Conservation (phyloP, 2,329 filamentous ascomycete genomes). For the Furcasterigmium sp. region DNA sequence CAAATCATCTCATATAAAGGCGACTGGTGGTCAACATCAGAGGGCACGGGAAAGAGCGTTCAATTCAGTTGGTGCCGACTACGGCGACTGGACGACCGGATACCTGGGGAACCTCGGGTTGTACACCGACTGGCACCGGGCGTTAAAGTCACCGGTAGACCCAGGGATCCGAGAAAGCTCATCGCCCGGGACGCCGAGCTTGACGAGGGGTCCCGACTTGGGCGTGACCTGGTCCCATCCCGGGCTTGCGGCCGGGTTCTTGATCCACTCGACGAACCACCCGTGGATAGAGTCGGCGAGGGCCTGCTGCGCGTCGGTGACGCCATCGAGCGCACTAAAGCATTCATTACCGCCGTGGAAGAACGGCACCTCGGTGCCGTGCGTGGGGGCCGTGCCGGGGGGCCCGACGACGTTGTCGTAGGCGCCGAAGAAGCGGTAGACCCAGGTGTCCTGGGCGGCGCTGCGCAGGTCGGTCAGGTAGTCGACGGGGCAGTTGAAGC, state of each 20-base stretch:
- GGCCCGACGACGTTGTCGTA: slow-evolving; percentile 33
- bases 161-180: slow-evolving; percentile 22
- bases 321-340: slow-evolving; percentile 23
- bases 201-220: slow-evolving; percentile 20
- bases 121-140: slow-evolving; percentile 21
- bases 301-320: slow-evolving; percentile 31
- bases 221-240: slow-evolving; percentile 30
- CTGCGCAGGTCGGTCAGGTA: slow-evolving; percentile 33
- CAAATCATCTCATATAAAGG: too few relatives aligned
- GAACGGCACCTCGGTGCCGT: slow-evolving; percentile 36
- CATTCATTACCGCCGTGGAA: slow-evolving; percentile 39
- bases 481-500: slow-evolving; percentile 37
- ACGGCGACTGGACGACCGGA: slow-evolving; percentile 6
- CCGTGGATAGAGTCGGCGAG: slow-evolving; percentile 34
- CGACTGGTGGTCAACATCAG: too few relatives aligned
- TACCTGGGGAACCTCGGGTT: slow-evolving; percentile 6
- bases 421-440: slow-evolving; percentile 35
- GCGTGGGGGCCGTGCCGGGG: slow-evolving; percentile 27
- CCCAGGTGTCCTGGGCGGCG: slow-evolving; percentile 30
- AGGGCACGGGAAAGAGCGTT: too few relatives aligned
- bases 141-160: slow-evolving; percentile 24
- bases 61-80: too few relatives aligned
- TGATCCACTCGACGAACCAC: slow-evolving; percentile 39
- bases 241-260: slow-evolving; percentile 33
- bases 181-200: slow-evolving; percentile 27